Conservation (phyloP, 306 rosid species). For the Fragaria iinumae region DNA sequence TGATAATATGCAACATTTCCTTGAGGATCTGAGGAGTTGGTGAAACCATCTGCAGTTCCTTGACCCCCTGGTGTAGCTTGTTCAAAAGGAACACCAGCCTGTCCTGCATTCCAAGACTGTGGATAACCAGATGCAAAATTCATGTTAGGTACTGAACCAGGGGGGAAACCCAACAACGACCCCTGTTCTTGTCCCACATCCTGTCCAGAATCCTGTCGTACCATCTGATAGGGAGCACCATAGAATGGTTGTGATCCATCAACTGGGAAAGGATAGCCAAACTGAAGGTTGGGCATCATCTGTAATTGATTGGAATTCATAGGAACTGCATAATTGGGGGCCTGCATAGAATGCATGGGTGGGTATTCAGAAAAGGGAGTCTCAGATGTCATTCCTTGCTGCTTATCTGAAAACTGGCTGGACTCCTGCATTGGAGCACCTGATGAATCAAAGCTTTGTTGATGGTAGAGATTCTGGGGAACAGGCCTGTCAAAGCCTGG, state of each 20-base stretch:
- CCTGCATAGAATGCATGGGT: slow-evolving; percentile 59
- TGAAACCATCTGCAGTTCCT: slow-evolving; percentile 35
- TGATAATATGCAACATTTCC: slow-evolving; percentile 42
- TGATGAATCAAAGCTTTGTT: slow-evolving; percentile 41
- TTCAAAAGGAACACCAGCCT: slow-evolving; percentile 57
- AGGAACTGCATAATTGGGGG: slow-evolving; percentile 51
- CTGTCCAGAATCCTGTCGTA: slow-evolving; percentile 65
- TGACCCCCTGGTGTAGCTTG: slow-evolving; percentile 31
- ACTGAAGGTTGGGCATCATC: slow-evolving; percentile 70
- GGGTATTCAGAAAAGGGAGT: slow-evolving; percentile 62
- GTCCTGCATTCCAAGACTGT: slow-evolving; percentile 78
- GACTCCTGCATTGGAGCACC: slow-evolving; percentile 54
- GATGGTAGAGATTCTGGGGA: slow-evolving; percentile 47
- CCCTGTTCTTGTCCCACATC: slow-evolving; percentile 67
- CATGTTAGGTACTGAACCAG: slow-evolving; percentile 49
- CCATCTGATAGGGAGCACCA: slow-evolving; percentile 64
- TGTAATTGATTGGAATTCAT: slow-evolving; percentile 65
- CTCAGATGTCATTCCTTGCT: slow-evolving; percentile 61
- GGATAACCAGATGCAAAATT: slow-evolving; percentile 54
- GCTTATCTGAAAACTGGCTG: slow-evolving; percentile 62
- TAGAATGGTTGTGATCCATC: slow-evolving; percentile 80
- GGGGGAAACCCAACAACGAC: slow-evolving; percentile 72
- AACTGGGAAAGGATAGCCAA: slow-evolving; percentile 58
- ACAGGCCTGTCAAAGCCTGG: slow-evolving; percentile 80
- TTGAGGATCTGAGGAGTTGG: slow-evolving; percentile 39